Base-by-base conservation (phyloP, 2,329 filamentous ascomycete species). In the Pestalotiopsis sp. region DNA sequence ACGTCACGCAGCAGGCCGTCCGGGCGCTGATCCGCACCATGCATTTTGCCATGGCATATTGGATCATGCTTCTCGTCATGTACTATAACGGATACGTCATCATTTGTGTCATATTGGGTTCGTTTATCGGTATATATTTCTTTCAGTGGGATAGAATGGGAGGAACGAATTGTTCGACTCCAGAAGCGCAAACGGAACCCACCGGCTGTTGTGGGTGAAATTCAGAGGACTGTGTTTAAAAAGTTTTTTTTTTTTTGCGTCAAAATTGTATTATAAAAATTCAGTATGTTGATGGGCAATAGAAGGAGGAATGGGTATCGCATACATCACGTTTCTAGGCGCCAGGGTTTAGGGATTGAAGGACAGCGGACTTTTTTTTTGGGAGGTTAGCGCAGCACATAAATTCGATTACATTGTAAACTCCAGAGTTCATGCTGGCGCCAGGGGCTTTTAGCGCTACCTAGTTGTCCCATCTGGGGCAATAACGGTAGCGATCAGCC, bases 91-190 rank as follows among this genome's bases (percentile, higher is more conserved):
- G 90, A 11, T 96, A 93, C 79, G 86, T 96, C 71, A 93, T 96
- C 78, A 91, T 95, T 69, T 93, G 90, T 73, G 93, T 96, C 77
- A 88, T 95, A 71, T 87, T 95, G 67, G 93, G 93, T 1, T 89
- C 91, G 0, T 93, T 89, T 71, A 68, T 95, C 4, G 93, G 93
- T 17, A 85, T 87, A 13, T 93, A 94, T 71, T 76, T 93, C 69
- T 95, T 93, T 77, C 87, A 90, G 38, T 95, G 92, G 91, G 91
- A 92, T 76, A 81, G 78, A 36, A 31, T 66, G 64, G 64, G 64
- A 45, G 64, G 64, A 20, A 20, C 36, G 11, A 52, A 60, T 14
- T 27, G 41, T 12, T 55, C 27, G 7, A 14, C 13, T 3, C 55
- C 64, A 11, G 64, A 38, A n/a, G 17, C 3, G 17, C 41, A 59